Conservation (phyloP, 768 basidiomycete genomes). For the Paxillus ammoniavirescens region DNA sequence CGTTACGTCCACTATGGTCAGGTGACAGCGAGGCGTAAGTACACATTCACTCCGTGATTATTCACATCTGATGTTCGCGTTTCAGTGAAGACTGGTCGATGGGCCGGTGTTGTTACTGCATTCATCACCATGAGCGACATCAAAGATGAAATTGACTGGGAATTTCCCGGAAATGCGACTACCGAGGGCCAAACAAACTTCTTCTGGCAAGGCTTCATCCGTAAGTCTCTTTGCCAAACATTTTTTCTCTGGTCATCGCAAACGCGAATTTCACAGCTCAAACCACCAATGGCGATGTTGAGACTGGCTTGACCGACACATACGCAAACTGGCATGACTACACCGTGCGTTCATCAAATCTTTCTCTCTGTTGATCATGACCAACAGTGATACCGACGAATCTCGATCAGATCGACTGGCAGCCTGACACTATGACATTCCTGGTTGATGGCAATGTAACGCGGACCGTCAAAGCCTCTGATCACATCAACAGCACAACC, state of each 20-base stretch:
- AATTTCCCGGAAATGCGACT: slow-evolving; percentile 66
- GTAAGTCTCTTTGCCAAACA: slow-evolving; percentile 37
- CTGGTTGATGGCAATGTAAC: slow-evolving; percentile 69
- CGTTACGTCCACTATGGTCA: slow-evolving; percentile 81
- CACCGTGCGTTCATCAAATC: slow-evolving; percentile 47
- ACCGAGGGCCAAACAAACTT: slow-evolving; percentile 74
- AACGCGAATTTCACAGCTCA: slow-evolving; percentile 32
- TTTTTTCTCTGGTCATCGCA: neutral
- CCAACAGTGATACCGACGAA: neutral
- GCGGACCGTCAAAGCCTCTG: slow-evolving; percentile 62
- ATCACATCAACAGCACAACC: slow-evolving; percentile 48
- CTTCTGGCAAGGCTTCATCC: slow-evolving; percentile 74
- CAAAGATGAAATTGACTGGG: slow-evolving; percentile 89
- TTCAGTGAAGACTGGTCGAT: slow-evolving; percentile 74
- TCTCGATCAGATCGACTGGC: slow-evolving; percentile 71
- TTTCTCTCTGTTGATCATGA: neutral
- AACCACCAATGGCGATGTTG: slow-evolving; percentile 47
- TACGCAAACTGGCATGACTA: slow-evolving; percentile 73
- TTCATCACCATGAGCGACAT: slow-evolving; percentile 84
- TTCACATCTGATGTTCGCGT: neutral
- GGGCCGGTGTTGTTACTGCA: slow-evolving; percentile 81
- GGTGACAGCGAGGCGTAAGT: slow-evolving; percentile 60
- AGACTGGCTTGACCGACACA: slow-evolving; percentile 56
- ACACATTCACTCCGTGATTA: neutral
- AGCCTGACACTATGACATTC: slow-evolving; percentile 63